A percentile compares a stretch with the other conserved stretches of the same genome.
These are phyloP conservation scores for Tremella fuciformis DNA, from an alignment of 768 basidiomycete genomes.

Conservation along the genomic window DNA sequence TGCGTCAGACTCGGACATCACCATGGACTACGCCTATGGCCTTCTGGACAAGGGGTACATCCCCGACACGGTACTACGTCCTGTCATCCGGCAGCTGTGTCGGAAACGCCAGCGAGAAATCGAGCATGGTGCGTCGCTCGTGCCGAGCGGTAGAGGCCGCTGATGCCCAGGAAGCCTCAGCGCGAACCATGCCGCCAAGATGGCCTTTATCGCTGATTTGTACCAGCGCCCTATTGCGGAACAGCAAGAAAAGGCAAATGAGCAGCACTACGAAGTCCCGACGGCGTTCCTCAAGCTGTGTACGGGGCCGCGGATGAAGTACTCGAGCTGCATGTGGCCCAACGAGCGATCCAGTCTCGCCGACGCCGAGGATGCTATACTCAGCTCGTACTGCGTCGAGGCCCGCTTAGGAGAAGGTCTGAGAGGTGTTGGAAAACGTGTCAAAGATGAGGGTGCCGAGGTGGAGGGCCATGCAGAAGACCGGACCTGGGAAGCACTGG, in stretches of 20 bases:
- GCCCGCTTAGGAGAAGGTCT: conserved; percentile 56
- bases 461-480: conserved; percentile 10
- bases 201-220: conserved; percentile 64
- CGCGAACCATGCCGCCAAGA: conserved; percentile 64
- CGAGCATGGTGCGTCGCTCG: conserved; percentile 57
- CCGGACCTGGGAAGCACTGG: not conserved
- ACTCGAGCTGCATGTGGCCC: conserved; percentile 66
- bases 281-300: conserved; percentile 63
- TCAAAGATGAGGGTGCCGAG: conserved; percentile 8
- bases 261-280: conserved; percentile 70
- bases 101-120: conserved; percentile 63
- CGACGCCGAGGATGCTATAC: conserved; percentile 65
- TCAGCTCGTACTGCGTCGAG: conserved; percentile 66
- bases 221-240: conserved; percentile 62
- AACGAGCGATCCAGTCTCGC: conserved; percentile 60
- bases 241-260: conserved; percentile 66
- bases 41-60: conserved; percentile 58
- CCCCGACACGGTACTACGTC: conserved; percentile 61
- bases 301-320: conserved; percentile 65
- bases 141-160: not conserved
- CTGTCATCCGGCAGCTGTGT: conserved; percentile 57
- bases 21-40: conserved; percentile 45
- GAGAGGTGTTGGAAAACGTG: conserved; percentile 27
- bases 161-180: conserved; percentile 52
- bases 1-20: too few relatives aligned